phyloP scores from a whole-genome alignment of 2,329 filamentous ascomycete genomes.

The Ophiosphaerella herpotricha region DNA sequence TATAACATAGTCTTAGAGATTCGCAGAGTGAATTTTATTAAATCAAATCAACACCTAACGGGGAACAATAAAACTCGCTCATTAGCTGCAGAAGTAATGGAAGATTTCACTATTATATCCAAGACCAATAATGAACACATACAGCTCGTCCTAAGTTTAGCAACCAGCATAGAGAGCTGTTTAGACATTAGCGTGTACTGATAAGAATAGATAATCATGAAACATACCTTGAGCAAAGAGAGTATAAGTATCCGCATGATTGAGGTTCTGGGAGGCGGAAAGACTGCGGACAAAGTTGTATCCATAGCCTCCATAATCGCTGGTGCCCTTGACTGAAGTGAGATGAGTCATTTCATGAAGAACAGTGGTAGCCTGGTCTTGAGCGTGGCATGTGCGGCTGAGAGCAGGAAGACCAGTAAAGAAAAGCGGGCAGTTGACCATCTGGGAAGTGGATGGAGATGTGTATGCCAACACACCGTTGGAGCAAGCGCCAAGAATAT shows the following conservation, averaged over 20 bases:
- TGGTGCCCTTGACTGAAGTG: slow-evolving; percentile 60
- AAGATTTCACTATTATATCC: no score
- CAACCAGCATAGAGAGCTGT: slow-evolving; percentile 8
- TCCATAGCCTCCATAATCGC: slow-evolving; percentile 60
- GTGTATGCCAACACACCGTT: slow-evolving; percentile 63
- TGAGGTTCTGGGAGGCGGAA: slow-evolving; percentile 56
- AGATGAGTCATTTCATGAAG: slow-evolving; percentile 68
- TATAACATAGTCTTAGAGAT: no score
- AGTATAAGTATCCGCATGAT: slow-evolving; percentile 66
- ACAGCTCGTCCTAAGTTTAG: background rate
- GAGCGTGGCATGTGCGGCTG: slow-evolving; percentile 60
- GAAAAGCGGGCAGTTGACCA: slow-evolving; percentile 65
- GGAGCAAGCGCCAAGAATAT: slow-evolving; percentile 57
- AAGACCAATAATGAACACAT: no score
- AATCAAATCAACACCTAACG: no score
- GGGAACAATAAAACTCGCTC: no score
- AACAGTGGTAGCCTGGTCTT: slow-evolving; percentile 66
- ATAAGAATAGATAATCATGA: background rate
- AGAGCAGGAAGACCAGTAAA: slow-evolving; percentile 58
- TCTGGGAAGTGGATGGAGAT: slow-evolving; percentile 55
- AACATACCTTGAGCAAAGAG: slow-evolving; percentile 24
- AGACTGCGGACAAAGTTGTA: slow-evolving; percentile 56
- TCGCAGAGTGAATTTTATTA: no score
- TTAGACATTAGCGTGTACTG: background rate
- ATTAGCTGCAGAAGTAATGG: no score